These are phyloP conservation scores for Penicillium atrosanguineum DNA, from an alignment of 495 filamentous ascomycete genomes.

Conservation along the genomic window DNA sequence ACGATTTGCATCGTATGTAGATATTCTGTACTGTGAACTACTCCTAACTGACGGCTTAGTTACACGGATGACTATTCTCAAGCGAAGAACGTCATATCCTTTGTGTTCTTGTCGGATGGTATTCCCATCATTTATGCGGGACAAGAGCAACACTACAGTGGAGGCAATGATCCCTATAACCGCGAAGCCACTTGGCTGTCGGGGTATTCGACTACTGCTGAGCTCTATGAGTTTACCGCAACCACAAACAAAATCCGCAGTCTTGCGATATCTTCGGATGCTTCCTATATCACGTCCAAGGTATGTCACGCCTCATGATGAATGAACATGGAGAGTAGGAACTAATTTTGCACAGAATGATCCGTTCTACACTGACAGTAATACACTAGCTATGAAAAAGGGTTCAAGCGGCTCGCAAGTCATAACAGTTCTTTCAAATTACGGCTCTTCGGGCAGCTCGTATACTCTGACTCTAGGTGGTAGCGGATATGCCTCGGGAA, in stretches of 20 bases:
- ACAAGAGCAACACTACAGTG: slow-evolving; percentile 72
- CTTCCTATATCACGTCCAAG: slow-evolving; percentile 47
- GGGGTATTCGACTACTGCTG: slow-evolving; percentile 55
- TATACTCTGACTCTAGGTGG: slow-evolving; percentile 45
- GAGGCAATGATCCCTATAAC: slow-evolving; percentile 62
- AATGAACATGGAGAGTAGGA: neutral
- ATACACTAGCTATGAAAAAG: slow-evolving; percentile 60
- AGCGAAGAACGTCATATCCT: slow-evolving; percentile 68
- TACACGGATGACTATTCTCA: slow-evolving; percentile 48
- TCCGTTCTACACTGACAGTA: slow-evolving; percentile 51
- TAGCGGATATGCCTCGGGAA: slow-evolving; percentile 25
- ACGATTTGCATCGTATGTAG: slow-evolving; percentile 55
- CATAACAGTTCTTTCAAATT: slow-evolving; percentile 57
- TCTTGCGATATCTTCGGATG: slow-evolving; percentile 48
- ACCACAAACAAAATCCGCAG: slow-evolving; percentile 60
- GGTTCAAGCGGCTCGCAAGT: slow-evolving; percentile 50
- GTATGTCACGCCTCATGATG: slow-evolving; percentile 11
- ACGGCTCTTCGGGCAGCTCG: slow-evolving; percentile 42
- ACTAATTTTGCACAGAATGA: slow-evolving; percentile 15
- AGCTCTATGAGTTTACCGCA: slow-evolving; percentile 61
- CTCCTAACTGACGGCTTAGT: slow-evolving; percentile 25
- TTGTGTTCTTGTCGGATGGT: slow-evolving; percentile 66
- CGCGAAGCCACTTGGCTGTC: slow-evolving; percentile 77
- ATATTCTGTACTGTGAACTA: neutral
- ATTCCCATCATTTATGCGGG: slow-evolving; percentile 67